Evolutionary conservation across 192 early-diverging fungal genomes (phyloP).

Genomic region (Dissophora globulifera): DNA sequence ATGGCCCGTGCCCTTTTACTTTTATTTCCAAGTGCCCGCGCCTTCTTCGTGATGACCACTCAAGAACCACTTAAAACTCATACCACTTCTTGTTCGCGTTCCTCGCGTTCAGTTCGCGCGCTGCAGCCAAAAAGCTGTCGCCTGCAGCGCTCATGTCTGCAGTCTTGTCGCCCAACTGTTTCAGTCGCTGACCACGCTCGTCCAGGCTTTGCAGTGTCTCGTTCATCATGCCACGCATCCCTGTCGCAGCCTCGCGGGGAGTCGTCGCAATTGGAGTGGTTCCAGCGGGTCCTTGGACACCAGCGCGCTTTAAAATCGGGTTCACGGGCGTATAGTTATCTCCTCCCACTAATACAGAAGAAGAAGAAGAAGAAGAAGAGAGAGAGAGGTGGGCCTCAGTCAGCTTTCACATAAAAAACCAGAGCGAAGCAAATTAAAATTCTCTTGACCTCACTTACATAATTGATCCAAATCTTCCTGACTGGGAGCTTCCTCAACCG

Average conservation of each 20-base stretch:
- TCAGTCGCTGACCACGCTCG: slow-evolving; percentile 74
- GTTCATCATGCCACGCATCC: slow-evolving; percentile 20
- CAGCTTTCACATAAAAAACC: too few species aligned
- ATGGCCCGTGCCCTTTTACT: too few species aligned
- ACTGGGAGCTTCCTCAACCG: slow-evolving; percentile 15
- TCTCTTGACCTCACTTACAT: slow-evolving; percentile 22
- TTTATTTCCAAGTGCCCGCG: too few species aligned
- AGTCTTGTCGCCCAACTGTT: slow-evolving; percentile 67
- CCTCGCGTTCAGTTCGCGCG: slow-evolving; percentile 68
- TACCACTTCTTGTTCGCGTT: slow-evolving; percentile 78
- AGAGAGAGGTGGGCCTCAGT: background rate
- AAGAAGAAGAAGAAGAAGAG: background rate
- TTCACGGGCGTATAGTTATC: slow-evolving; percentile 29
- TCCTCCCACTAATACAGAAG: slow-evolving; percentile 23
- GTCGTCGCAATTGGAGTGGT: background rate
- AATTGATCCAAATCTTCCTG: slow-evolving; percentile 38
- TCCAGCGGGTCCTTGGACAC: slow-evolving; percentile 23
- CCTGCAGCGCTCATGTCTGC: slow-evolving; percentile 64
- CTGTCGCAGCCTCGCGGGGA: background rate
- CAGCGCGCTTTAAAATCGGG: slow-evolving; percentile 40
- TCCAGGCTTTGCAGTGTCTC: slow-evolving; percentile 56
- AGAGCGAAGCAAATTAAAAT: background rate
- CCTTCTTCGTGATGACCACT: too few species aligned
- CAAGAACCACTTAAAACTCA: slow-evolving; percentile 63
- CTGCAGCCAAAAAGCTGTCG: slow-evolving; percentile 64